Percentiles rank a stretch among this genome's conserved stretches.
Conservation (phyloP, 331 rosid species). For the Malus hybrid region DNA sequence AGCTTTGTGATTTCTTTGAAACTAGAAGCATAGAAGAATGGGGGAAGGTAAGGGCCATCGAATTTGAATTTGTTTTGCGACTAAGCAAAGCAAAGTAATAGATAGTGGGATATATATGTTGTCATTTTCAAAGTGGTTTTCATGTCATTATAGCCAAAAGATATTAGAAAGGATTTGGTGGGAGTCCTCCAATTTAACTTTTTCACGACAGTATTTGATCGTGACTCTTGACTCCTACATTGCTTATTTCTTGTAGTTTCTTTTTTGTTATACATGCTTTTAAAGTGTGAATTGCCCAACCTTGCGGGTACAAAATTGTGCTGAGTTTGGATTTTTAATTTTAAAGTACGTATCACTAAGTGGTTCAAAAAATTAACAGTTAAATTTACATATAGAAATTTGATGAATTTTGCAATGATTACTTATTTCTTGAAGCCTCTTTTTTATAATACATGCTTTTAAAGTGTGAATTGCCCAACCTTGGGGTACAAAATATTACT, state of each 20-base stretch:
- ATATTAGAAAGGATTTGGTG: conserved; percentile 37
- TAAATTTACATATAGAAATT: no score
- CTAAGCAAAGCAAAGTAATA: conserved; percentile 3
- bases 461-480: neutral
- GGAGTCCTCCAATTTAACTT: conserved; percentile 30
- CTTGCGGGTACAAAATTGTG: neutral
- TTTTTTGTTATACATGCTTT: neutral
- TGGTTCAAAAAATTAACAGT: no score
- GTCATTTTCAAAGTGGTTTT: conserved; percentile 30
- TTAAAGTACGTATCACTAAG: no score
- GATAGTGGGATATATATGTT: neutral
- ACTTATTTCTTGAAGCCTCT: neutral
- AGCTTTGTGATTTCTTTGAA: neutral
- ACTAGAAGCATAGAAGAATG: neutral
- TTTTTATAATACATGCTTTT: neutral
- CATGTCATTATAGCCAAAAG: conserved; percentile 24
- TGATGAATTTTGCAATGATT: no score
- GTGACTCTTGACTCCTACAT: neutral
- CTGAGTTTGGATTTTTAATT: neutral
- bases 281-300: neutral
- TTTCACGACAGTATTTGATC: conserved; percentile 30
- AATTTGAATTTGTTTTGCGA: neutral
- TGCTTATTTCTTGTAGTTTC: neutral
- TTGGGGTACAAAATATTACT: neutral
- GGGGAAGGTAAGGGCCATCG: neutral